phyloP scores from a whole-genome alignment of 192 early-diverging fungal genomes.

The Coemansia sp. region DNA sequence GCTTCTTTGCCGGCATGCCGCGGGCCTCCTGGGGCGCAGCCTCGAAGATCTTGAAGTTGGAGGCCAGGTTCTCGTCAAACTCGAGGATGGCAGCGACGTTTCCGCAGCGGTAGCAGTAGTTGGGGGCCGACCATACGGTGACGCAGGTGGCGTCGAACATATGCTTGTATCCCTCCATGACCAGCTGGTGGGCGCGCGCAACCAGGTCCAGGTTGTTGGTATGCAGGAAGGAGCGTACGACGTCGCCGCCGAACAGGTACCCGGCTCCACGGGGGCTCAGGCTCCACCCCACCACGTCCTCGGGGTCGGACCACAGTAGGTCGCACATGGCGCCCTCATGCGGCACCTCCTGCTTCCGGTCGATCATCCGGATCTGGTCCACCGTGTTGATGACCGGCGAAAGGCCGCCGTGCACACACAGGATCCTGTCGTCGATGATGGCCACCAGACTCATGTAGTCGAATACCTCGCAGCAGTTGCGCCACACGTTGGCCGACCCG shows the following conservation, averaged over 20 bases:
- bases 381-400: slow-evolving; percentile 91
- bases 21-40: slow-evolving; percentile 88
- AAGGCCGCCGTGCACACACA: slow-evolving; percentile 95
- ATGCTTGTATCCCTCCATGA: slow-evolving; percentile 95
- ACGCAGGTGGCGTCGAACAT: slow-evolving; percentile 97
- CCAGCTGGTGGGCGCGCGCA: slow-evolving; percentile 94
- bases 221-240: slow-evolving; percentile 76
- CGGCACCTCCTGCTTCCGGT: slow-evolving; percentile 96
- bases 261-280: slow-evolving; percentile 95
- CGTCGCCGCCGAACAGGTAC: slow-evolving; percentile 96
- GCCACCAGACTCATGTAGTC: slow-evolving; percentile 94
- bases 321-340: slow-evolving; percentile 99
- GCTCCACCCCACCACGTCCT: slow-evolving; percentile 89
- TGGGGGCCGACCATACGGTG: slow-evolving; percentile 98
- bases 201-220: slow-evolving; percentile 86
- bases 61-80: slow-evolving; percentile 85
- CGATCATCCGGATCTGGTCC: slow-evolving; percentile 93
- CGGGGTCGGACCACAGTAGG: slow-evolving; percentile 96
- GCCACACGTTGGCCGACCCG: slow-evolving; percentile 95
- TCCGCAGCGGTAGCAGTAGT: slow-evolving; percentile 99
- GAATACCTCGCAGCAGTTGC: slow-evolving; percentile 97
- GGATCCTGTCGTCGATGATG: slow-evolving; percentile 90
- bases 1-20: slow-evolving; percentile 77
- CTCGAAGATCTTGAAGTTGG: slow-evolving; percentile 91
- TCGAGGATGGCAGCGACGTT: slow-evolving; percentile 98